Base-by-base conservation (phyloP, 1,284 basidiomycete genomes). In the Ceratobasidium sp. region DNA sequence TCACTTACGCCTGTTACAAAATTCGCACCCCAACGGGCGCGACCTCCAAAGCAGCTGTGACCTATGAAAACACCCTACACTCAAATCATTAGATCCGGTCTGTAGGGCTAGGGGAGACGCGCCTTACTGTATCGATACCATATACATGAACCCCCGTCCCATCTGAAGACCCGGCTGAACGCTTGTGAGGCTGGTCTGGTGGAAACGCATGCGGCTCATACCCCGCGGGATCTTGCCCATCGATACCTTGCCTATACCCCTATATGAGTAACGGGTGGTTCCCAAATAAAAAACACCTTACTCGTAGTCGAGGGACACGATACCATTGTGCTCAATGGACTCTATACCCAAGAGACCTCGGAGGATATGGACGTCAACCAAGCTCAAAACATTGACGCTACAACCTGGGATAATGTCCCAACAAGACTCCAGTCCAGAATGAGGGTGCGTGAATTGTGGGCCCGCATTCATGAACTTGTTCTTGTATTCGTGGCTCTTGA, bases 61-160 rank as follows among this genome's bases (percentile, higher is more conserved):
- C 69, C 64, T 20, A 33, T 28, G 48, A 69, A 38, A 48, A 77
- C 52, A 17, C 75, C 75, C 67, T 69, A 33, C 84, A 64, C 9
- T 15, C 7, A 64, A 23, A 40, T 38, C 23, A 9, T 42, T n/a
- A 42, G 3, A 64, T 42, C 28, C 28, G 17, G 10, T 6, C 3
- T 33, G 33, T 6, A 13, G 26, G 5, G 59, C 6, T 26, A 44
- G n/a, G 33, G 15, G 33, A 38, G 6, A 20, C 6, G 6, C 7
- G 17, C 17, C n/a, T 20, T 46, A 71, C 69, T 17, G 76, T 77
- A 56, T 77, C 76, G 33, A 77, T 48, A n/a, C 46, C 54, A 52
- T 77, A 77, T n/a, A 77, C 48, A 3, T 56, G 9, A 7, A 59
- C 76, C 7, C 46, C 76, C 15, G 5, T 7, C 4, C 56, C 48